Evolutionary conservation across 306 rosid genomes (phyloP), one percentile per base, ranked within the genome.

Genomic region (Prunus campanulata): DNA sequence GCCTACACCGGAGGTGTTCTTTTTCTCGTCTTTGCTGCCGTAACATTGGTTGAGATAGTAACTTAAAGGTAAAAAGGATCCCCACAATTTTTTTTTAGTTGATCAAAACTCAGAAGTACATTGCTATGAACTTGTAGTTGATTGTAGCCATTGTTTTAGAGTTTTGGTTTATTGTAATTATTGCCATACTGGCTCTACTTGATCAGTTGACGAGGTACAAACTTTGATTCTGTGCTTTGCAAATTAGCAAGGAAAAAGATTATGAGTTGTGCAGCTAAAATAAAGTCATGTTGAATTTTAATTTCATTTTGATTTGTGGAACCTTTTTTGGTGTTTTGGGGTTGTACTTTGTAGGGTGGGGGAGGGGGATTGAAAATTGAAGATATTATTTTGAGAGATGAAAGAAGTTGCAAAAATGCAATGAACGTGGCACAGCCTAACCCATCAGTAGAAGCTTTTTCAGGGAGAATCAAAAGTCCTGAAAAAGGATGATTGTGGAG

Each of bases 1-100:
- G 91, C 97, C 71, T 95, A 90, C 78, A 61, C 82, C 0, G 99
- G 99, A 76, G 99, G 99, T 27, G 87, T 87, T 88, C 99, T 95
- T 75, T 91, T 92, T 87, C 98, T 92, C 27, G 92, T 92, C 83
- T 89, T 96, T 68, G 98, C 98, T 27, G 96, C 90, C 4, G 83
- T 89, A 65, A 96, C 96, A 64, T 70, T 88, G 81, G 44, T 83
- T 76, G 97, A 91, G 83, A 91, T 92, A 71, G 86, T 92, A 63
- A 86, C 80, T 57, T 95, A 86, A 83, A 82, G 50, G 46, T 29
- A 44, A 20, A 39, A 30, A 35, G 64, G 66, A 18, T 20, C 1
- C 55, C 76, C 66, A 39, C 32, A 22, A 5, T 44, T 27, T 57
- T n/a, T 72, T 39, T 32, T 39, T 3, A 42, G 11, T 22, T 50